phyloP scores from a whole-genome alignment of 345 rosid genomes.

The Rubroshorea leprosula region DNA sequence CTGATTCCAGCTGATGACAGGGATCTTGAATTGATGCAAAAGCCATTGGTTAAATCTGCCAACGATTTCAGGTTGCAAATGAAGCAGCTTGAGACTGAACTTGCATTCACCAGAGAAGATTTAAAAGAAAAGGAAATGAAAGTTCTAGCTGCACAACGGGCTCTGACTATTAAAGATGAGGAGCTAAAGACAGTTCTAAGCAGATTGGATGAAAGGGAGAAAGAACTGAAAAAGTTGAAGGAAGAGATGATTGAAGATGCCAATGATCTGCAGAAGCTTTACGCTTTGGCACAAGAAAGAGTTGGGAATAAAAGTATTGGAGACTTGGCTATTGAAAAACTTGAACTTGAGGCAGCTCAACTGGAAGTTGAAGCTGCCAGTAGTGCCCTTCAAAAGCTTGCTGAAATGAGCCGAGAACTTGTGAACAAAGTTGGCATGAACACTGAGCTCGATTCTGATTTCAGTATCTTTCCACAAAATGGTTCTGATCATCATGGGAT shows the following conservation, averaged over 20 bases:
- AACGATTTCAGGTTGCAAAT: constrained; percentile 41
- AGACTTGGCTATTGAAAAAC: constrained; percentile 70
- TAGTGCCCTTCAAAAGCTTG: constrained; percentile 55
- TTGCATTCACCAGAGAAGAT: constrained; percentile 47
- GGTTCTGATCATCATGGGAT: not conserved
- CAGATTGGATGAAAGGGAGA: constrained; percentile 46
- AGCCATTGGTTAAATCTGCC: constrained; percentile 21
- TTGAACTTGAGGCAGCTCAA: constrained; percentile 73
- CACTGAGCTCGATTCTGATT: constrained; percentile 29
- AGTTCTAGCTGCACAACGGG: constrained; percentile 52
- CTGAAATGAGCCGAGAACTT: constrained; percentile 65
- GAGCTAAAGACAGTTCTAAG: constrained; percentile 45
- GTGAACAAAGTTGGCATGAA: constrained; percentile 41
- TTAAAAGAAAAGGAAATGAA: constrained; percentile 66
- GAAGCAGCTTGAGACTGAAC: constrained; percentile 58
- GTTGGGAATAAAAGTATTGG: constrained; percentile 55
- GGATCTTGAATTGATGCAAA: constrained; percentile 27
- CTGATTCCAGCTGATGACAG: constrained; percentile 15
- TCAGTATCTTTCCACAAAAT: constrained; percentile 12
- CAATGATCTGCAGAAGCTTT: constrained; percentile 52
- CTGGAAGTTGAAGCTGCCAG: constrained; percentile 83
- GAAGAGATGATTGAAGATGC: constrained; percentile 57
- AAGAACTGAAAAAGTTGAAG: constrained; percentile 49
- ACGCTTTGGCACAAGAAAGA: constrained; percentile 62
- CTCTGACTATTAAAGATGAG: constrained; percentile 52